phyloP scores from a whole-genome alignment of 805 yeast species.

The Starmerella stigmatis region DNA sequence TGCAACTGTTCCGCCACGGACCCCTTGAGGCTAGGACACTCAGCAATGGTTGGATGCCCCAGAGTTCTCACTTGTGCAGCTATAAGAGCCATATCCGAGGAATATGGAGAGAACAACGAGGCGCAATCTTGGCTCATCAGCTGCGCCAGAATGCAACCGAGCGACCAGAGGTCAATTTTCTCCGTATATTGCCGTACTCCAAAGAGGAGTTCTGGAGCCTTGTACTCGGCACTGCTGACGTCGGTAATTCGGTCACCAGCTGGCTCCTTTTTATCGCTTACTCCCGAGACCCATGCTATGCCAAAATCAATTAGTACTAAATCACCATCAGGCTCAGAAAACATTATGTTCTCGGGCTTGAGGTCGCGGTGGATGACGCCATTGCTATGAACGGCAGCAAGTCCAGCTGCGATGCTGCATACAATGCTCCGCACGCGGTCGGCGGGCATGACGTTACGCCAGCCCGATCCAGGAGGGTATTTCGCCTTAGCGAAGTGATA shows the following conservation, averaged over 20 bases:
- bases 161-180: constrained; percentile 62
- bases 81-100: constrained; percentile 51
- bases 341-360: constrained; percentile 70
- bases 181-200: constrained; percentile 45
- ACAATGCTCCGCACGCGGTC: constrained; percentile 27
- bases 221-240: constrained; percentile 56
- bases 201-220: constrained; percentile 64
- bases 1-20: constrained; percentile 13
- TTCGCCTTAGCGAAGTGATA: constrained; percentile 31
- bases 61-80: constrained; percentile 43
- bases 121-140: constrained; percentile 37
- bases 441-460: constrained; percentile 34
- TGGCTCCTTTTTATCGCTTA: constrained; percentile 10
- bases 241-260: constrained; percentile 36
- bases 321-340: constrained; percentile 33
- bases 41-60: constrained; percentile 41
- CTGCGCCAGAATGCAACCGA: constrained; percentile 52
- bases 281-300: constrained; percentile 37
- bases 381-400: constrained; percentile 23
- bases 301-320: constrained; percentile 56
- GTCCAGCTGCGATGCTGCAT: constrained; percentile 21
- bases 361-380: constrained; percentile 34
- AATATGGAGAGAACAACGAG: constrained; percentile 34
- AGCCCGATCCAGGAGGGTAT: constrained; percentile 27
- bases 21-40: constrained; percentile 21